Base-by-base conservation (phyloP, 2,329 filamentous ascomycete genomes). In the Metarhizium robertsii region DNA sequence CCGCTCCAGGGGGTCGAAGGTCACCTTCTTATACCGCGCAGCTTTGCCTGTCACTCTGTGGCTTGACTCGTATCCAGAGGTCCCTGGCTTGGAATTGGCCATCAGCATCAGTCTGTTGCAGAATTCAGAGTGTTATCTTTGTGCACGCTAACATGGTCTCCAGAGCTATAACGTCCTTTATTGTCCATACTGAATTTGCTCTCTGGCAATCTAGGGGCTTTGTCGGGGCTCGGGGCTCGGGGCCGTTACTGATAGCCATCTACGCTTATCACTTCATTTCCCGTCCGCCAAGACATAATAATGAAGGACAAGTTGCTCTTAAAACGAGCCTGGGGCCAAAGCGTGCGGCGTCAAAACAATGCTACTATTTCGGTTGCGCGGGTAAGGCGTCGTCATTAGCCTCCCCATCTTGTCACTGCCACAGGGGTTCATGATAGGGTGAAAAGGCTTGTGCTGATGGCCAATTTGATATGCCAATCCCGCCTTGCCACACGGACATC, bases 11-110 rank as follows among this genome's bases (percentile, higher is more conserved):
- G 4, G 13, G 38, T 40, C 38, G 10, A 10, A 34, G 10, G 32
- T 10, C 32, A 34, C 32, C 32, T 10, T 7, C 32, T 34, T 34
- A 4, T 34, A 34, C 32, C 7, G 32, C 6, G 38, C 13, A 40
- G n/a, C 45, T 36, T 29, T 25, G 36, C 40, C 50, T 42, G 56
- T 50, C 53, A 36, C 38, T 55, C n/a, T 54, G 56, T 47, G 56
- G 53, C 56, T 55, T 58, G 57, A 54, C 51, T 56, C 57, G 57
- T 58, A 52, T 36, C 49, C 18, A 30, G 46, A 25, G 18, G 34
- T 48, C 45, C 42, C 34, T 46, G 32, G 47, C 42, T 40, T 40
- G 38, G 38, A n/a, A 16, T 11, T 40, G 38, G 34, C 34, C 34
- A 13, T 36, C 34, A 43, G 40, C 40, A 25, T 16, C 42, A 45